Conservation (phyloP, 2,329 filamentous ascomycete genomes). For the Myrmaecium sp. region DNA sequence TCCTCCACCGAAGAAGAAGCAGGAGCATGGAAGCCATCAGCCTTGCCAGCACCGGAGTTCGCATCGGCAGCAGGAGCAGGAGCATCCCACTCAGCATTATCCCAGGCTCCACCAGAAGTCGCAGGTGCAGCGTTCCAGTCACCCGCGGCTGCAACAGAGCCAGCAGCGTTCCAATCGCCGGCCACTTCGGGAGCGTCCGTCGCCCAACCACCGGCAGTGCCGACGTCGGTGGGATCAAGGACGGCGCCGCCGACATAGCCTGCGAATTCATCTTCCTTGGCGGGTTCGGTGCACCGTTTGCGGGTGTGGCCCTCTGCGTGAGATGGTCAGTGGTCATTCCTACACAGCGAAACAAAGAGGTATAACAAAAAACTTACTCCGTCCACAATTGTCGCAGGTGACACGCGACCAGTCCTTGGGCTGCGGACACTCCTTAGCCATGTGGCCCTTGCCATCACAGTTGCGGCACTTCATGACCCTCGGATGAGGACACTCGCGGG, state of each 20-base stretch:
- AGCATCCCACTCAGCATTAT: not conserved
- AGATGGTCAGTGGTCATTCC: slow-evolving; percentile 2
- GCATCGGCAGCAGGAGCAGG: not conserved
- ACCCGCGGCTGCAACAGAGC: not conserved
- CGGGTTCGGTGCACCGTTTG: slow-evolving; percentile 3
- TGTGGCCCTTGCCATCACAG: slow-evolving; percentile 47
- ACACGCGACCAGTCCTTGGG: slow-evolving; percentile 36
- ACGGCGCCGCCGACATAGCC: not conserved
- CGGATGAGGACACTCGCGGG: slow-evolving; percentile 12
- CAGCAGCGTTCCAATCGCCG: not conserved
- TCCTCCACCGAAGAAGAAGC: no score
- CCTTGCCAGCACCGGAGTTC: not conserved
- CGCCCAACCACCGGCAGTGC: not conserved
- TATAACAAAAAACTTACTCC: slow-evolving; percentile 22
- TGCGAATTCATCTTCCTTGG: not conserved
- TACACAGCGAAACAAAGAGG: no score
- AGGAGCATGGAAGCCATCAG: no score
- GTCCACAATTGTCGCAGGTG: slow-evolving; percentile 40
- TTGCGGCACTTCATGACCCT: slow-evolving; percentile 34
- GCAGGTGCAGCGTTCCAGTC: not conserved
- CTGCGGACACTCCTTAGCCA: slow-evolving; percentile 34
- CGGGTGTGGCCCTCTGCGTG: slow-evolving; percentile 2
- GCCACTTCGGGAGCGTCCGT: not conserved
- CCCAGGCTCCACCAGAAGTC: slow-evolving; percentile 1
- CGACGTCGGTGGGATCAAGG: not conserved